These are phyloP conservation scores for Eragrostis tef DNA, from an alignment of 202 grass and related monocot species.

Conservation along the genomic window DNA sequence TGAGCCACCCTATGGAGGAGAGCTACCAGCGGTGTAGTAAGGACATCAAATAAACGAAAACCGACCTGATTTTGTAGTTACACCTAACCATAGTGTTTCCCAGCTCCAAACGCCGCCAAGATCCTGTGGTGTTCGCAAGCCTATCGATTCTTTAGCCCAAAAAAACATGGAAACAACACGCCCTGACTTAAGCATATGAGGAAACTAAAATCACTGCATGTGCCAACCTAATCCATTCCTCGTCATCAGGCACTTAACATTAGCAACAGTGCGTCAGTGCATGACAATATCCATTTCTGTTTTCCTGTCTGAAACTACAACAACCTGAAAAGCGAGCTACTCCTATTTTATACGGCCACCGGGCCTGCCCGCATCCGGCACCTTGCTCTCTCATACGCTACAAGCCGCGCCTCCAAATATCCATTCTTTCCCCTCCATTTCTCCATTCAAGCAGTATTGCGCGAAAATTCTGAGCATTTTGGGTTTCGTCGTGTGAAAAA, in stretches of 20 bases:
- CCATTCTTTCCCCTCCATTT: neutral
- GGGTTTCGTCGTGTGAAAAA: neutral
- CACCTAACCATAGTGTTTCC: constrained; percentile 21
- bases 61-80: neutral
- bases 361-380: constrained; percentile 27
- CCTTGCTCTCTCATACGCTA: constrained; percentile 18
- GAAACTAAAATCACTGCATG: neutral
- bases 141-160: neutral
- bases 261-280: neutral
- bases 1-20: neutral
- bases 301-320: constrained; percentile 9
- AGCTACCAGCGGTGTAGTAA: neutral
- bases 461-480: constrained; percentile 18
- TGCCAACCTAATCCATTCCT: constrained; percentile 11
- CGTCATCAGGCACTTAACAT: neutral
- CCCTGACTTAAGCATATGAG: neutral
- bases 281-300: constrained; percentile 41
- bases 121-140: neutral
- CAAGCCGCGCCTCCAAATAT: neutral
- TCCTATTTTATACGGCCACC: constrained; percentile 29
- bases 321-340: constrained; percentile 16
- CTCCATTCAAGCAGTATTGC: neutral
- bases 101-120: constrained; percentile 9
- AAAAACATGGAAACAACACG: neutral
- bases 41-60: neutral